These are phyloP conservation scores for Danielia oregonensis DNA, from an alignment of 805 yeast genomes.

Conservation along the genomic window DNA sequence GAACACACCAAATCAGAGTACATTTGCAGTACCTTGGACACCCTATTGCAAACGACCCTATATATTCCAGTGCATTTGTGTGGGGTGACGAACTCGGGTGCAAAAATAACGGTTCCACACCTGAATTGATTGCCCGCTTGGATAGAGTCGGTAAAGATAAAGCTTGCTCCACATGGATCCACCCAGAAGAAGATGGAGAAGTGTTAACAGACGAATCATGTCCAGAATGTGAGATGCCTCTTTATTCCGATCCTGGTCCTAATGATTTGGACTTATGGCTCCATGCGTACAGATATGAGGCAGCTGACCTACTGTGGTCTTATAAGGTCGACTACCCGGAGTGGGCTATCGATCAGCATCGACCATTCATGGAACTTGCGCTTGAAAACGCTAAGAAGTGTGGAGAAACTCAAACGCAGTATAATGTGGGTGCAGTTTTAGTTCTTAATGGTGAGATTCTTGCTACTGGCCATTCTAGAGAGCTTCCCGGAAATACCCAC, in stretches of 20 bases:
- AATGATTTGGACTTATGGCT: conserved; percentile 86
- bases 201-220: conserved; percentile 57
- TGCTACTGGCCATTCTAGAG: conserved; percentile 86
- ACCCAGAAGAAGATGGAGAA: conserved; percentile 63
- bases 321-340: conserved; percentile 74
- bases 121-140: conserved; percentile 45
- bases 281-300: conserved; percentile 81
- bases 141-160: conserved; percentile 68
- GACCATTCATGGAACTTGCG: conserved; percentile 69
- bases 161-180: conserved; percentile 66
- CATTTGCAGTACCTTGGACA: conserved; percentile 86
- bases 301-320: conserved; percentile 57
- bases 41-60: conserved; percentile 91
- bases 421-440: conserved; percentile 89
- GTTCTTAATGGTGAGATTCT: conserved; percentile 58
- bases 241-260: conserved; percentile 85
- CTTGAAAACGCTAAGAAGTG: conserved; percentile 76
- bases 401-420: conserved; percentile 79
- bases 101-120: conserved; percentile 48
- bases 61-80: conserved; percentile 70
- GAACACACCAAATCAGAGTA: conserved; percentile 94
- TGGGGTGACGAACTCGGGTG: conserved; percentile 81
- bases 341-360: conserved; percentile 70
- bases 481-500: conserved; percentile 91
- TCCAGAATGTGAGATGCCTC: conserved; percentile 59